Evolutionary conservation across 345 rosid genomes (phyloP).

Genomic region (Erysimum cheiranthoides): DNA sequence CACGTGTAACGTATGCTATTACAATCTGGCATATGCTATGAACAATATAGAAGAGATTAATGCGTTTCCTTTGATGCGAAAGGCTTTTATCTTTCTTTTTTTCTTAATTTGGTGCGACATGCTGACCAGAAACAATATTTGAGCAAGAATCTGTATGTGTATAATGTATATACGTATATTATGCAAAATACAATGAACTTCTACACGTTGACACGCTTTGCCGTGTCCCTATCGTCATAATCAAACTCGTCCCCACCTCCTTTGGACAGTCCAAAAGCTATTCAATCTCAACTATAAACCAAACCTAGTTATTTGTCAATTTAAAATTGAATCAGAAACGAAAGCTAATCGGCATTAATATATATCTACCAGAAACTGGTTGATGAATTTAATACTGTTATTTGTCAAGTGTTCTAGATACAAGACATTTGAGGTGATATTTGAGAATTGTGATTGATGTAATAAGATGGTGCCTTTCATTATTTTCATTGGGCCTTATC

Average conservation of each 20-base stretch:
- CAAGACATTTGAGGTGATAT: no score
- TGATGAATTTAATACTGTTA: not conserved
- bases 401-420: no score
- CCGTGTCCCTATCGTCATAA: conserved; percentile 17
- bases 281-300: conserved; percentile 36
- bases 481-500: not conserved
- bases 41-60: conserved; percentile 10
- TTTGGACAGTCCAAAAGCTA: conserved; percentile 2
- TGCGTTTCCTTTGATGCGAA: conserved; percentile 21
- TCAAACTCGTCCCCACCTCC: conserved; percentile 37
- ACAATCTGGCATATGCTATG: not conserved
- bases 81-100: not conserved
- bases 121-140: conserved; percentile 4
- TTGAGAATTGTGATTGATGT: no score
- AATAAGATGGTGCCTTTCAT: not conserved
- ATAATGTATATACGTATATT: not conserved
- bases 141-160: conserved; percentile 26
- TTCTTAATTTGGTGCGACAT: conserved; percentile 18
- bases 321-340: not conserved
- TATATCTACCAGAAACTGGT: not conserved
- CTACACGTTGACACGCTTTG: conserved; percentile 35
- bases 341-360: not conserved
- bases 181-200: conserved; percentile 37
- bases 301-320: not conserved
- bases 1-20: conserved; percentile 26